These are phyloP conservation scores for Bremia lactucae DNA, from an alignment of 352 stramenopile genomes.

Conservation along the genomic window DNA sequence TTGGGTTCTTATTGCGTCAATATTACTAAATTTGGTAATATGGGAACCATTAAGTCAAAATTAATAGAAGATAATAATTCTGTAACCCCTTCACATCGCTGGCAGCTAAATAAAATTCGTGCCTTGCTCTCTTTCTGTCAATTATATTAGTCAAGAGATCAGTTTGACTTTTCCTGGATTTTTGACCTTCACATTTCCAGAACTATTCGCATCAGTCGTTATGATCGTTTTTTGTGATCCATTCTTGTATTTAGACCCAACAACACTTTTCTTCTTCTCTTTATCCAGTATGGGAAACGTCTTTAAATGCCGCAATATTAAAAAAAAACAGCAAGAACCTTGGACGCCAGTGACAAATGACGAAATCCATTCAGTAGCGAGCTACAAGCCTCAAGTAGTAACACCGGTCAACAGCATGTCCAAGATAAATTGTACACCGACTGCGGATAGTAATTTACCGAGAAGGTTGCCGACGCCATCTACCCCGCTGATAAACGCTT, in stretches of 20 bases:
- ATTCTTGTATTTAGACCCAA: background rate
- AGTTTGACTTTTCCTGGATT: no score
- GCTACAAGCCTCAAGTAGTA: conserved; percentile 4
- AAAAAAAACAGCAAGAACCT: background rate
- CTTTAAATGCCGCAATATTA: conserved; percentile 5
- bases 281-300: conserved; percentile 7
- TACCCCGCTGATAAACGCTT: background rate
- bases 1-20: no score
- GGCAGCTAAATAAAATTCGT: no score
- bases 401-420: background rate
- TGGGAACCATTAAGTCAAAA: no score
- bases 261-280: background rate
- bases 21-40: no score
- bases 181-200: no score
- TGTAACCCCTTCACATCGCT: no score
- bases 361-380: background rate
- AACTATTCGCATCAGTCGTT: background rate
- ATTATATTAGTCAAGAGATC: no score
- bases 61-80: no score
- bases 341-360: conserved; percentile 1
- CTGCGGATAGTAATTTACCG: background rate
- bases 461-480: background rate
- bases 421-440: no score
- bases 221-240: no score
- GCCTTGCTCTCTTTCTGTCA: no score